A percentile compares a stretch with the other conserved stretches of the same genome.
Evolutionary conservation across 805 yeast genomes (phyloP).

Genomic region (Kurtzmaniella cleridarum): DNA sequence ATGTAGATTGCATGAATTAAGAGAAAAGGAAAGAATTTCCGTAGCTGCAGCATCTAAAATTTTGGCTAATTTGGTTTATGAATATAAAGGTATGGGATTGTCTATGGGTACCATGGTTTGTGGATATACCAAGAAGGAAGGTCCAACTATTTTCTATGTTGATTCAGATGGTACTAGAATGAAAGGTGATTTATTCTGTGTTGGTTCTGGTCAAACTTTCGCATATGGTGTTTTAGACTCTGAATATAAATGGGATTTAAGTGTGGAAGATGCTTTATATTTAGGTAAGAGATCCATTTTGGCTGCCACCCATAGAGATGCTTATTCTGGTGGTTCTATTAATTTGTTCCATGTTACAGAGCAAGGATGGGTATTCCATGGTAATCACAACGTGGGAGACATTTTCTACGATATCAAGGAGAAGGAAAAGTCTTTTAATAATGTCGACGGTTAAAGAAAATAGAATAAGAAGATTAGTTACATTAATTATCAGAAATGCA

Average conservation of each 20-base stretch:
- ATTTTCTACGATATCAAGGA: constrained; percentile 89
- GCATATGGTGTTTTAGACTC: constrained; percentile 98
- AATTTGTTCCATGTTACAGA: constrained; percentile 91
- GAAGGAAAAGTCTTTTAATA: constrained; percentile 83
- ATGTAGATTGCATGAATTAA: constrained; percentile 88
- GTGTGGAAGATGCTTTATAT: constrained; percentile 89
- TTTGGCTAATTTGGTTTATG: constrained; percentile 81
- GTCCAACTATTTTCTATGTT: constrained; percentile 92
- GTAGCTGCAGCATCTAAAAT: constrained; percentile 97
- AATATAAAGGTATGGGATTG: constrained; percentile 96
- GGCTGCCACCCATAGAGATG: constrained; percentile 98
- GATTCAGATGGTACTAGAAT: constrained; percentile 96
- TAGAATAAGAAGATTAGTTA: not conserved
- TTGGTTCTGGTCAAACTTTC: constrained; percentile 98
- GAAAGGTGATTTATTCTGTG: constrained; percentile 92
- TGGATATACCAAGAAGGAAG: constrained; percentile 92
- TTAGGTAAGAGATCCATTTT: constrained; percentile 92
- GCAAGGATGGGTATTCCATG: constrained; percentile 92
- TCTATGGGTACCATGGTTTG: constrained; percentile 99
- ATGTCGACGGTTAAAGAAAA: constrained; percentile 48
- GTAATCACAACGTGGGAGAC: constrained; percentile 88
- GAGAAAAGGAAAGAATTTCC: constrained; percentile 90
- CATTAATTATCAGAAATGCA: too few species aligned
- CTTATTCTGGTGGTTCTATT: constrained; percentile 94
- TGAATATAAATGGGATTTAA: constrained; percentile 84